Conservation (phyloP, 768 basidiomycete genomes). For the Leccinellum luteum region DNA sequence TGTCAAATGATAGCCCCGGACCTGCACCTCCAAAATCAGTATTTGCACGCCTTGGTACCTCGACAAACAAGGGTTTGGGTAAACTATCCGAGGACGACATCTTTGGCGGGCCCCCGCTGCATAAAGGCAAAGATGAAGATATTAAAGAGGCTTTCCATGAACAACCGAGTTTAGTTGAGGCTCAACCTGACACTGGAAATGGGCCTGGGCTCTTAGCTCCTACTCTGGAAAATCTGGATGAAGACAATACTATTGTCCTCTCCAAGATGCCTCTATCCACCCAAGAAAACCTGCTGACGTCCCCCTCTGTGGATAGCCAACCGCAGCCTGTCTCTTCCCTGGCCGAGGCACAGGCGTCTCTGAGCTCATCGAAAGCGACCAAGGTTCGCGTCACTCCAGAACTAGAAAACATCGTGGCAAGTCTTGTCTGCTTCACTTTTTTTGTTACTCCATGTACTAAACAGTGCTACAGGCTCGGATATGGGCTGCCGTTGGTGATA, state of each 20-base stretch:
- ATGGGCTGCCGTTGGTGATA: constrained; percentile 63
- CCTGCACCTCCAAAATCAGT: constrained; percentile 31
- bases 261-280: constrained; percentile 11
- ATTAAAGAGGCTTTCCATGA: constrained; percentile 8
- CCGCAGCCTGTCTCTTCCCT: constrained; percentile 4
- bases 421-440: constrained; percentile 20
- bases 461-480: constrained; percentile 53
- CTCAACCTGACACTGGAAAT: constrained; percentile 6
- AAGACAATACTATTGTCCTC: constrained; percentile 33
- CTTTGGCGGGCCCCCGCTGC: constrained; percentile 3
- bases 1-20: constrained; percentile 47
- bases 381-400: constrained; percentile 58
- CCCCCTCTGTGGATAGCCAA: constrained; percentile 1
- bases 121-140: constrained; percentile 1
- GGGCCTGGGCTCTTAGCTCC: constrained; percentile 2
- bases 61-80: constrained; percentile 5
- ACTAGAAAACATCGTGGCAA: constrained; percentile 62
- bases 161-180: constrained; percentile 11
- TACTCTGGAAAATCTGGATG: constrained; percentile 17
- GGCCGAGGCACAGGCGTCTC: constrained; percentile 2
- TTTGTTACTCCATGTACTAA: not conserved
- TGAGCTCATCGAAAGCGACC: constrained; percentile 21
- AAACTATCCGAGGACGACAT: constrained; percentile 4
- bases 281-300: not conserved
- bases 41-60: constrained; percentile 22